Base-by-base conservation (phyloP, 1,284 basidiomycete genomes). In the Rhizoctonia solani region DNA sequence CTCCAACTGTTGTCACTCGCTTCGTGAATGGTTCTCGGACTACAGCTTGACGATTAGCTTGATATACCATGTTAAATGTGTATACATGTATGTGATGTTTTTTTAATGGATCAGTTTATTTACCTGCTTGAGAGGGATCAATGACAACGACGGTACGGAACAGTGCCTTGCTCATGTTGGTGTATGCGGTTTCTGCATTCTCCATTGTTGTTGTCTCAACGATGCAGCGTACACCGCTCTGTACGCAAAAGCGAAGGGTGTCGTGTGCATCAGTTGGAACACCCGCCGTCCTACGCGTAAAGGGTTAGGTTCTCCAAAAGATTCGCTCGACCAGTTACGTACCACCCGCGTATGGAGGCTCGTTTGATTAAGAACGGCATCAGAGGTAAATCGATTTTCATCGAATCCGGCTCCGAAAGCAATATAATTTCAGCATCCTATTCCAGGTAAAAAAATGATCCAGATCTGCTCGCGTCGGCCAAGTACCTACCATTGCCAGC, bases 281-380 rank as follows among this genome's bases (percentile, higher is more conserved):
- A 27, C 59, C 59, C 19, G 59, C 49, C 9, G 59, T 63, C 59
- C 59, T 63, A 21, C 9, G 19, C 8, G 21, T 9, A 46, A 46
- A 46, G 16, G 37, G 46, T 49, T 49, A 46, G 29, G 19, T 46
- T 14, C 19, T 54, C 27, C 23, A 32, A 23, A 11, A 49, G 4
- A 30, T 14, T 21, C 8, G 46, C 1, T 30, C n/a, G n/a, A n/a
- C 46, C 27, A 30, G 23, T 47, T 44, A 61, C 59, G 25, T 4
- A 63, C 59, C 59, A 63, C 21, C 59, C 59, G 21, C 59, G 29
- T 32, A 63, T 29, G 14, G 59, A 63, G 8, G 59, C 59, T 25
- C 59, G 30, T 41, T 63, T 63, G 47, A 63, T 5, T 23, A 63
- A 49, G 25, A 63, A 63, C 3, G 59, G 59, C 59, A 63, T 63